Percentiles rank a stretch among this genome's conserved stretches.
Evolutionary conservation across 768 basidiomycete species (phyloP).

Genomic region (Boletus tylopilopsis): DNA sequence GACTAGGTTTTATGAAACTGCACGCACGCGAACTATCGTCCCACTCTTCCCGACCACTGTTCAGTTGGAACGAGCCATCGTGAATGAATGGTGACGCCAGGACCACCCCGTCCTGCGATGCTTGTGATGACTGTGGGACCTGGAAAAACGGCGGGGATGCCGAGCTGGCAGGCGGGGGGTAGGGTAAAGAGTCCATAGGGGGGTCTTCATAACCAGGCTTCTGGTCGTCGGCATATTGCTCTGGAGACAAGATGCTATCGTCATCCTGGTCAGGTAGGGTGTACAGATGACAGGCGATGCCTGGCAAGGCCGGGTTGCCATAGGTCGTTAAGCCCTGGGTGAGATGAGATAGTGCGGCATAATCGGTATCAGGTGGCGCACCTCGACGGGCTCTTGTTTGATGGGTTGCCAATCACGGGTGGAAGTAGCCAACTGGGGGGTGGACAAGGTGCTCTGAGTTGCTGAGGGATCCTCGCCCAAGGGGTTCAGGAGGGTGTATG

Average conservation of each 20-base stretch:
- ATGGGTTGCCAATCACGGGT: constrained; percentile 18
- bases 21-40: constrained; percentile 10
- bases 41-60: constrained; percentile 20
- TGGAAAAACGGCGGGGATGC: constrained; percentile 22
- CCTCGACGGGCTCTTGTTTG: constrained; percentile 28
- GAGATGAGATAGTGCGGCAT: constrained; percentile 5
- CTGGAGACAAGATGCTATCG: background rate
- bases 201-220: constrained; percentile 19
- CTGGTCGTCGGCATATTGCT: constrained; percentile 13
- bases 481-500: constrained; percentile 28
- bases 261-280: constrained; percentile 17
- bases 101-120: constrained; percentile 12
- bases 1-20: constrained; percentile 6
- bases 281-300: constrained; percentile 13
- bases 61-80: constrained; percentile 7
- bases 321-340: constrained; percentile 9
- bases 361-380: constrained; percentile 5
- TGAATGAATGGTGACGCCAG: constrained; percentile 14
- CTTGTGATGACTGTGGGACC: constrained; percentile 3
- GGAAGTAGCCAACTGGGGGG: background rate
- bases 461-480: constrained; percentile 15
- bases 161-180: constrained; percentile 23
- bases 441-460: background rate
- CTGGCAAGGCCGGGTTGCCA: constrained; percentile 10
- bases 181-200: constrained; percentile 32